Percentiles rank a stretch among this genome's conserved stretches.
Evolutionary conservation across 2,329 filamentous ascomycete genomes (phyloP).

Genomic region (Penicillium sp.): DNA sequence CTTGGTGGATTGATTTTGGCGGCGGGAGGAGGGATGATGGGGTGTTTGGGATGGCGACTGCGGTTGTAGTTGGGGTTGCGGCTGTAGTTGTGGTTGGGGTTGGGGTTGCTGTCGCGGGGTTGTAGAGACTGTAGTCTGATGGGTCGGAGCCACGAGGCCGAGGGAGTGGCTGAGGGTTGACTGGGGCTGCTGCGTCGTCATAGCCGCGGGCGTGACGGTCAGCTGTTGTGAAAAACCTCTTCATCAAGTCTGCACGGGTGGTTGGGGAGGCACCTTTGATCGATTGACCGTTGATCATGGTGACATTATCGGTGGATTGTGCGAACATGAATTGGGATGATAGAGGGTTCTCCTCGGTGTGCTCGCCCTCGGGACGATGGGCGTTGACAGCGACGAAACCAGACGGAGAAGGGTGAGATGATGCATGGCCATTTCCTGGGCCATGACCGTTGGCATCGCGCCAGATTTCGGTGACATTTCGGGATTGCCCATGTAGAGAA

Average conservation of each 20-base stretch:
- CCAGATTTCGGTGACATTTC: conserved; percentile 39
- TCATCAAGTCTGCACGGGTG: conserved; percentile 59
- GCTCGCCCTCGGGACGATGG: conserved; percentile 40
- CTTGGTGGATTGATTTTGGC: conserved; percentile 45
- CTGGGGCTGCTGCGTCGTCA: conserved; percentile 29
- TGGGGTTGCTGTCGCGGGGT: conserved; percentile 43
- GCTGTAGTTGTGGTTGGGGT: background rate
- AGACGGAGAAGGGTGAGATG: conserved; percentile 45
- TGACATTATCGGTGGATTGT: conserved; percentile 46
- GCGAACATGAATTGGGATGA: conserved; percentile 42
- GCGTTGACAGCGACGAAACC: conserved; percentile 62
- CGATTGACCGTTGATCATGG: conserved; percentile 48
- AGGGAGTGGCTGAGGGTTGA: conserved; percentile 30
- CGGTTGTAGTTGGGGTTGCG: conserved; percentile 43
- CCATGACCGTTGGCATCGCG: conserved; percentile 35
- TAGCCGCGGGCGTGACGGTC: conserved; percentile 50
- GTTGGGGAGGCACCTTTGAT: conserved; percentile 55
- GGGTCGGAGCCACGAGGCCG: conserved; percentile 35
- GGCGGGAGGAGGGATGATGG: conserved; percentile 53
- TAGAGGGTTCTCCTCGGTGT: conserved; percentile 30
- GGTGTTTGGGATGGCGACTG: conserved; percentile 56
- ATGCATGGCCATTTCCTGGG: conserved; percentile 24
- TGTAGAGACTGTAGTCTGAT: conserved; percentile 41
- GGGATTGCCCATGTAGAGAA: conserved; percentile 31
- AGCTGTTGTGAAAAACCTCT: conserved; percentile 61